A percentile compares a stretch with the other conserved stretches of the same genome.
Evolutionary conservation across 768 basidiomycete genomes (phyloP).

Genomic region (Collybia sordida): DNA sequence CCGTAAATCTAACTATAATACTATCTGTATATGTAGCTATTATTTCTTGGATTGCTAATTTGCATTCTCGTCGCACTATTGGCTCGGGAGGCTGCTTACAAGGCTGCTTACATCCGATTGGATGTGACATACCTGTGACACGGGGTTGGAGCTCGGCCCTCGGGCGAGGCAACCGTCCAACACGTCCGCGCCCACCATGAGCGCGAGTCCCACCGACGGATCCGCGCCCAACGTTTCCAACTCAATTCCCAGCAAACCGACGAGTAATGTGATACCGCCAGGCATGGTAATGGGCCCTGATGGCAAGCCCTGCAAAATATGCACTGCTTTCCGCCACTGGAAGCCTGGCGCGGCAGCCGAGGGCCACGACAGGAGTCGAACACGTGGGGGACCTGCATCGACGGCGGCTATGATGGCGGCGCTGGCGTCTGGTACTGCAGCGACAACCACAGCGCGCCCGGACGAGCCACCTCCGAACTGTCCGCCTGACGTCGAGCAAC

Average conservation of each 20-base stretch:
- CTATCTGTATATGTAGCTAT: not conserved
- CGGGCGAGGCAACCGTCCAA: not conserved
- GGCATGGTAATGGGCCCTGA: conserved; percentile 90
- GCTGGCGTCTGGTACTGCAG: conserved; percentile 18
- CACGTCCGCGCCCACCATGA: not conserved
- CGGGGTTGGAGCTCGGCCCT: too few relatives aligned
- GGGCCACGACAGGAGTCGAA: conserved; percentile 21
- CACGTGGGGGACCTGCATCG: conserved; percentile 13
- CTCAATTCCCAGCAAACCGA: not conserved
- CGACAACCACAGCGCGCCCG: conserved; percentile 23
- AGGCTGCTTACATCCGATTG: too few relatives aligned
- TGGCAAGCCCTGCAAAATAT: conserved; percentile 94
- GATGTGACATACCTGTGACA: too few relatives aligned
- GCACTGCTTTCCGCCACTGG: conserved; percentile 79
- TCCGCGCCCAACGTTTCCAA: conserved; percentile 1
- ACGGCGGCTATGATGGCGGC: conserved; percentile 25
- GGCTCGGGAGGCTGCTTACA: too few relatives aligned
- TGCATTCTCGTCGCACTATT: too few relatives aligned
- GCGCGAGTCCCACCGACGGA: not conserved
- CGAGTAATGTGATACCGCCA: conserved; percentile 51
- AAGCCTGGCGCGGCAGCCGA: conserved; percentile 40
- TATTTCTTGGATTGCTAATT: too few relatives aligned
- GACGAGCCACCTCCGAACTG: conserved; percentile 61
- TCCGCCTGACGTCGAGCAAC: conserved; percentile 86
- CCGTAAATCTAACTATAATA: not conserved